Evolutionary conservation across 306 rosid genomes (phyloP).

Genomic region (Parietaria judaica): DNA sequence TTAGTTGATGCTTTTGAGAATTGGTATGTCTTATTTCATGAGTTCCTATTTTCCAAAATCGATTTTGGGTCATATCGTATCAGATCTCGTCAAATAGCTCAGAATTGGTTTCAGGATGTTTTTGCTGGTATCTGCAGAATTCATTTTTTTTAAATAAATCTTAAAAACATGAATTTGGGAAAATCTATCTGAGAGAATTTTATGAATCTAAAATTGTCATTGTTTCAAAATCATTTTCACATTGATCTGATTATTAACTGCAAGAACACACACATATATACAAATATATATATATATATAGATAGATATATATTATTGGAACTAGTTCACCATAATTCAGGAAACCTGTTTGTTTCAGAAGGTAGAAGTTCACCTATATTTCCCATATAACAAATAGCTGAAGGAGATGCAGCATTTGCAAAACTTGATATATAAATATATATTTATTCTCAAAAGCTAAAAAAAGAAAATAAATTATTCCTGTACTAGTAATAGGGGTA

Average conservation of each 20-base stretch:
- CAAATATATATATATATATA: no score
- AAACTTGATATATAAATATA: background rate
- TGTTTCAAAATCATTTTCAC: background rate
- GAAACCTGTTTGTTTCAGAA: background rate
- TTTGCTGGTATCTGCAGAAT: constrained; percentile 23
- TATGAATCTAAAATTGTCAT: background rate
- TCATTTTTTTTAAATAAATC: no score
- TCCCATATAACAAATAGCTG: background rate
- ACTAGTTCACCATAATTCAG: background rate
- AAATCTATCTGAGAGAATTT: no score
- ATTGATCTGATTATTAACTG: background rate
- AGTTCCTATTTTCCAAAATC: constrained; percentile 22
- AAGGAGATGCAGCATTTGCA: background rate
- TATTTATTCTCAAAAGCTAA: background rate
- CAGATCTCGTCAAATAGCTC: no score
- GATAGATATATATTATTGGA: no score
- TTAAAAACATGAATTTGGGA: no score
- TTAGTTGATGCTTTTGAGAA: constrained; percentile 25
- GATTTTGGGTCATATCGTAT: constrained; percentile 1
- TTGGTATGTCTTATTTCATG: constrained; percentile 20
- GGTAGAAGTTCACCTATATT: background rate
- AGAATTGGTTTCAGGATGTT: background rate
- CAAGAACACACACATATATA: background rate
- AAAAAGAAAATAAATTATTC: background rate
- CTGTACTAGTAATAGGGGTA: constrained; percentile 10